Conservation (phyloP, 345 rosid species). For the Murraya paniculata region DNA sequence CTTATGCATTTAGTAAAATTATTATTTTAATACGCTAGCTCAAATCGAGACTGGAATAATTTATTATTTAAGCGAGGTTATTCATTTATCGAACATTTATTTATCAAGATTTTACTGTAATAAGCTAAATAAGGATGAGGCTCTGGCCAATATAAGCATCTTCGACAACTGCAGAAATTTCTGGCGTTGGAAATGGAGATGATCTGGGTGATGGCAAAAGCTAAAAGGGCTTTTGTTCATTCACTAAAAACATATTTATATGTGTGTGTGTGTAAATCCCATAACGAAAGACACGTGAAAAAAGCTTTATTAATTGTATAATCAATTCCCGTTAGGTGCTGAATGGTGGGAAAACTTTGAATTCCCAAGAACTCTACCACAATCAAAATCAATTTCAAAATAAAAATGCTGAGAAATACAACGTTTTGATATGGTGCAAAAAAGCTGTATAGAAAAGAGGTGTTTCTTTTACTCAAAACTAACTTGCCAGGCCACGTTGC, state of each 20-base stretch:
- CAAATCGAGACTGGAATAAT: too few species aligned
- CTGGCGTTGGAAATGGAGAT: background rate
- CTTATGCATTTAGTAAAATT: too few species aligned
- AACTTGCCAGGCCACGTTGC: conserved; percentile 59
- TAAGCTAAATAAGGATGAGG: conserved; percentile 20
- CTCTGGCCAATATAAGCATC: conserved; percentile 10
- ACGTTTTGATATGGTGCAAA: background rate
- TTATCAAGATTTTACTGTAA: too few species aligned
- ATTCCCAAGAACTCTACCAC: conserved; percentile 3
- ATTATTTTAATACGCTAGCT: too few species aligned
- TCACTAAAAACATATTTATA: too few species aligned
- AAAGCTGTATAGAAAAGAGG: background rate
- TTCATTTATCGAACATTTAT: too few species aligned
- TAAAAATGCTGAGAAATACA: background rate
- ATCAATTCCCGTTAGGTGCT: background rate
- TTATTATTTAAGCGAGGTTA: too few species aligned
- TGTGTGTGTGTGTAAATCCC: too few species aligned
- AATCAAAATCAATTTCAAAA: conserved; percentile 6
- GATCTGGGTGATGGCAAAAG: background rate
- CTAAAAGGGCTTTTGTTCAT: background rate
- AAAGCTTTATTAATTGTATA: background rate
- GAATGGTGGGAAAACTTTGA: background rate
- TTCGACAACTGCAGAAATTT: conserved; percentile 13
- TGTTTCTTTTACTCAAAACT: background rate
- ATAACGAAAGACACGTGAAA: background rate